phyloP scores from a whole-genome alignment of 2,329 filamentous ascomycete species.

The Aspergillus texensis region DNA sequence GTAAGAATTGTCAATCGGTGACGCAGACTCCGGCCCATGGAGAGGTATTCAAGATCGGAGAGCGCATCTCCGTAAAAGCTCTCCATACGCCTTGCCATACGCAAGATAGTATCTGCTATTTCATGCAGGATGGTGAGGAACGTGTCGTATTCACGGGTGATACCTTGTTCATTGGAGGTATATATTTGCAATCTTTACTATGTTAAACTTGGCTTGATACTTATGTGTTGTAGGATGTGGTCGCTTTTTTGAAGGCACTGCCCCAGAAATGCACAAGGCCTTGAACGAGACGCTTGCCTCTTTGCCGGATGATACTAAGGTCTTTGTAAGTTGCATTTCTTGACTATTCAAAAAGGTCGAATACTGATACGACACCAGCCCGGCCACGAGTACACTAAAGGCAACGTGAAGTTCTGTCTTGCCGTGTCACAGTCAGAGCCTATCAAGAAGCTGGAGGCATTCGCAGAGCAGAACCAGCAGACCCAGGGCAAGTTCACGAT shows the following conservation, averaged over 20 bases:
- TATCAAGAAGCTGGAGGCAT: slow-evolving; percentile 75
- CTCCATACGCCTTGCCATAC: slow-evolving; percentile 98
- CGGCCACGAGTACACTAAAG: slow-evolving; percentile 97
- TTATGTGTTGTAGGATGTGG: slow-evolving; percentile 70
- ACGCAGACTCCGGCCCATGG: slow-evolving; percentile 75
- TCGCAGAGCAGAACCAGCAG: slow-evolving; percentile 77
- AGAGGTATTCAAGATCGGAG: slow-evolving; percentile 78
- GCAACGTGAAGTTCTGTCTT: slow-evolving; percentile 85
- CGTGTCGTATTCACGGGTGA: slow-evolving; percentile 93
- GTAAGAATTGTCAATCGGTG: slow-evolving; percentile 80
- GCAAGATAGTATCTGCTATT: slow-evolving; percentile 97
- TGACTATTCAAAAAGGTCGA: not conserved
- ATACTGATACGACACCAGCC: slow-evolving; percentile 57
- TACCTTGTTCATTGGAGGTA: slow-evolving; percentile 91
- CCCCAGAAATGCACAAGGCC: slow-evolving; percentile 88
- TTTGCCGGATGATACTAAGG: slow-evolving; percentile 85
- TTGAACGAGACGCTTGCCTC: slow-evolving; percentile 81
- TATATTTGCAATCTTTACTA: slow-evolving; percentile 12
- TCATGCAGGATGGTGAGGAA: slow-evolving; percentile 73
- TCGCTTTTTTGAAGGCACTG: slow-evolving; percentile 90
- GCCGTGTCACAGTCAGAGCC: slow-evolving; percentile 74
- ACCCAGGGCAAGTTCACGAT: slow-evolving; percentile 97
- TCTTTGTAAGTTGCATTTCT: slow-evolving; percentile 68
- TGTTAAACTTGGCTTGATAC: not conserved
- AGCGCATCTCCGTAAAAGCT: slow-evolving; percentile 76